Conservation (phyloP, 768 basidiomycete species). For the Pisolithus tinctorius region DNA sequence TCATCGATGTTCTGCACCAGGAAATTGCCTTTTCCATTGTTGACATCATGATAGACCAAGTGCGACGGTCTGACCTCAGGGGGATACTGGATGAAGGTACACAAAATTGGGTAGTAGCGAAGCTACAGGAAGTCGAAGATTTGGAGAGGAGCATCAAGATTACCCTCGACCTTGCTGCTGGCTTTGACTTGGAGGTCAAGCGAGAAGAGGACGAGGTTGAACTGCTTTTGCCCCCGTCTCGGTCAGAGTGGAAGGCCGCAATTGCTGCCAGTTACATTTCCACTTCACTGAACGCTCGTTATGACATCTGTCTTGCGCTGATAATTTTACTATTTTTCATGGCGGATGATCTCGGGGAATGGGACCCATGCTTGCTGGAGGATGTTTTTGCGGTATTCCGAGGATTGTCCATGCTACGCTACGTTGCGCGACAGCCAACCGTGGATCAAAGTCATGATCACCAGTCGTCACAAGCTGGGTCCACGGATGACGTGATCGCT, state of each 20-base stretch:
- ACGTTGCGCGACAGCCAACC: conserved; percentile 53
- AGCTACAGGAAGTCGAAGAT: conserved; percentile 50
- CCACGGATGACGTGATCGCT: conserved; percentile 57
- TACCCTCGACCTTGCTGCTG: conserved; percentile 64
- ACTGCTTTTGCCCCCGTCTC: conserved; percentile 41
- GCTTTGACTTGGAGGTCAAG: conserved; percentile 65
- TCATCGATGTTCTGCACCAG: conserved; percentile 64
- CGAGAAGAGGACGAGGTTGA: conserved; percentile 69
- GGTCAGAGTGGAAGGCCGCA: conserved; percentile 57
- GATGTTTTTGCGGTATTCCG: conserved; percentile 78
- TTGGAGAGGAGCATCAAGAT: conserved; percentile 49
- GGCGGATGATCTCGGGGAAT: conserved; percentile 51
- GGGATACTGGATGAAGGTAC: conserved; percentile 55
- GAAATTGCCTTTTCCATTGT: conserved; percentile 72
- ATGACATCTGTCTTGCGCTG: conserved; percentile 64
- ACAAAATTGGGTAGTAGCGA: conserved; percentile 53
- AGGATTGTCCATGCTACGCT: conserved; percentile 67
- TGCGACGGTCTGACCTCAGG: conserved; percentile 43
- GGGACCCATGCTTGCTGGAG: conserved; percentile 59
- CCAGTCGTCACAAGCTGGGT: conserved; percentile 25
- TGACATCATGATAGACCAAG: conserved; percentile 68
- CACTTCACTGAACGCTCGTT: conserved; percentile 62
- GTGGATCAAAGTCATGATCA: conserved; percentile 26
- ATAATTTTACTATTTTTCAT: conserved; percentile 67
- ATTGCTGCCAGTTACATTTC: conserved; percentile 58